A percentile compares a stretch with the other conserved stretches of the same genome.
Conservation (phyloP, 1,139 yeast genomes). For the Saccharomyces hybrid region DNA sequence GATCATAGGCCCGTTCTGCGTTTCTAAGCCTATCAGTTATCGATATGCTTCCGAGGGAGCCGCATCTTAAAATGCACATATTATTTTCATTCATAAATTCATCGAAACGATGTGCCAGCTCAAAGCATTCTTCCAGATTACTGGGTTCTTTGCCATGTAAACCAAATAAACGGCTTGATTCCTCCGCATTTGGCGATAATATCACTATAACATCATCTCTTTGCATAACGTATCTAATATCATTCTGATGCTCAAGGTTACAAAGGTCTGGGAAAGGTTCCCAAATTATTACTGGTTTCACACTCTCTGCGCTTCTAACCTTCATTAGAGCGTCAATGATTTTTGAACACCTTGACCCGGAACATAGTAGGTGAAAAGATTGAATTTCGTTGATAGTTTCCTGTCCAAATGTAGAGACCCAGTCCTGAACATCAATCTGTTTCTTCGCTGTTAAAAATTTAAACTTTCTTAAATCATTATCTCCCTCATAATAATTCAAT, state of each 20-base stretch:
- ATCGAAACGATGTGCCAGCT: conserved; percentile 39
- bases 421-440: conserved; percentile 55
- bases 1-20: conserved; percentile 28
- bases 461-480: conserved; percentile 50
- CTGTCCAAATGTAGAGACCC: conserved; percentile 33
- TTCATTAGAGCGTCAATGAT: conserved; percentile 36
- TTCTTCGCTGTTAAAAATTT: conserved; percentile 54
- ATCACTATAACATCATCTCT: conserved; percentile 39
- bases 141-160: conserved; percentile 35
- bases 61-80: conserved; percentile 54
- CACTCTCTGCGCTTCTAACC: conserved; percentile 8
- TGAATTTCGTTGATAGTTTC: conserved; percentile 34
- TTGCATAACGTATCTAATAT: conserved; percentile 38
- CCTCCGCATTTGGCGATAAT: conserved; percentile 78
- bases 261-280: conserved; percentile 86
- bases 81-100: conserved; percentile 34
- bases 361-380: conserved; percentile 61
- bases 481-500: conserved; percentile 52
- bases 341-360: conserved; percentile 51
- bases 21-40: conserved; percentile 20
- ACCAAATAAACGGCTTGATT: conserved; percentile 57
- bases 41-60: conserved; percentile 53
- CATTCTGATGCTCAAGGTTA: conserved; percentile 39
- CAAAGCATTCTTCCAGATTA: conserved; percentile 34
- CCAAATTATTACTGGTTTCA: conserved; percentile 53